Percentiles rank a stretch among this genome's conserved stretches.
phyloP scores from a whole-genome alignment of 441 rosid species.

The Adansonia grandidieri region DNA sequence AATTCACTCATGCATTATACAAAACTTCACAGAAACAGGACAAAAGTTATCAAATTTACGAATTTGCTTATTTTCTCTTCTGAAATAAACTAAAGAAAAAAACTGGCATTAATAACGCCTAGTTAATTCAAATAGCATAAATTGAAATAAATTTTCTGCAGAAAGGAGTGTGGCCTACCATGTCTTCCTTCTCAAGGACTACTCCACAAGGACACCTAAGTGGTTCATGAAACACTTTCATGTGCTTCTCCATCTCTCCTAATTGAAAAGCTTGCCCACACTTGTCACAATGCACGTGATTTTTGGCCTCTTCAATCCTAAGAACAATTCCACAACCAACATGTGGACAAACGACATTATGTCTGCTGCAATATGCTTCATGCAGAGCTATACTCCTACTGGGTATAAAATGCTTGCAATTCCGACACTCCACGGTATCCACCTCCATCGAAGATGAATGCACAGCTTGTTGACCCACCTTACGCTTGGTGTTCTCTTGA shows the following conservation, averaged over 20 bases:
- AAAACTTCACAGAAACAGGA: neutral
- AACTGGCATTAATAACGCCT: neutral
- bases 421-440: constrained; percentile 78
- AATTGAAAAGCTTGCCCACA: constrained; percentile 81
- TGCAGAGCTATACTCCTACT: constrained; percentile 78
- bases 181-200: constrained; percentile 77
- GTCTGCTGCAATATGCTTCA: constrained; percentile 83
- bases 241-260: constrained; percentile 88
- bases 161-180: constrained; percentile 50
- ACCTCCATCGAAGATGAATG: constrained; percentile 66
- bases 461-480: constrained; percentile 63
- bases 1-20: neutral
- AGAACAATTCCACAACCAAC: constrained; percentile 77
- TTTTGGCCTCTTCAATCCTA: constrained; percentile 73
- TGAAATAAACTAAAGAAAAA: neutral
- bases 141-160: neutral
- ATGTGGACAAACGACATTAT: constrained; percentile 74
- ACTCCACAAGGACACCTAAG: constrained; percentile 63
- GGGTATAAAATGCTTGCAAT: constrained; percentile 85
- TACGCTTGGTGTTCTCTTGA: constrained; percentile 50
- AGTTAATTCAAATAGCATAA: neutral
- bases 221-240: constrained; percentile 91
- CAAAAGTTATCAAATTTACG: neutral
- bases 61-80: neutral
- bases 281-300: constrained; percentile 76